Base-by-base conservation (phyloP, 169 alveolate species). In the Eimeria tenella region DNA sequence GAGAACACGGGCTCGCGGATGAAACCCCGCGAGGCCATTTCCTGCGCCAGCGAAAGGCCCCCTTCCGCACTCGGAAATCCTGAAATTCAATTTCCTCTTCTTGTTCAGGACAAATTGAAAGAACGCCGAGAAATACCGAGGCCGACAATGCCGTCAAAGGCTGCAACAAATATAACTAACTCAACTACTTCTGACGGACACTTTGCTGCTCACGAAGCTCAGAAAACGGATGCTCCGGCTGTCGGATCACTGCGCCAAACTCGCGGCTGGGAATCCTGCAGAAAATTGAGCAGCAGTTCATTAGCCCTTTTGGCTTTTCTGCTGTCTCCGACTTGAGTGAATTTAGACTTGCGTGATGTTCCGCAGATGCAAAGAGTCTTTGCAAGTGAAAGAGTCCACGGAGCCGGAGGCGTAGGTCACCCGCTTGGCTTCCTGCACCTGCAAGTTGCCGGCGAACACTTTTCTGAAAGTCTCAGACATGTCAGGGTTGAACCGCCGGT, bases 91-190 rank as follows among this genome's bases (percentile, higher is more conserved):
- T 58, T 23, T 31, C 25, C 49, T 74, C 13, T 31, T 65, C 25
- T 73, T 31, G n/a, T 1, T 4, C 8, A 5, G 4, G 52, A 5
- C 31, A 75, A 19, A 2, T 6, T 31, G 58, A 15, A 13, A 75
- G 7, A 4, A 21, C 15, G 9, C 21, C 19, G 86, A 17, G 19
- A 50, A 50, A 62, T 50, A 84, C 91, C 91, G 53, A 84, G 81
- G 65, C 91, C 91, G 79, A 65, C 49, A 53, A 84, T 84, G 50
- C 91, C 91, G 62, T 84, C 91, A 49, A 84, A 84, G 17, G 91
- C 91, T 84, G 91, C 91, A 56, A 19, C 23, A 81, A 68, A 68
- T 68, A 19, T 4, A 17, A 10, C 13, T 8, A n/a, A 17, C 9
- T 68, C 17, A n/a, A n/a, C 17, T 6, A 68, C 50, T n/a, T 68